These are phyloP conservation scores for Avena eriantha DNA, from an alignment of 176 grass and related monocot species.

Conservation along the genomic window DNA sequence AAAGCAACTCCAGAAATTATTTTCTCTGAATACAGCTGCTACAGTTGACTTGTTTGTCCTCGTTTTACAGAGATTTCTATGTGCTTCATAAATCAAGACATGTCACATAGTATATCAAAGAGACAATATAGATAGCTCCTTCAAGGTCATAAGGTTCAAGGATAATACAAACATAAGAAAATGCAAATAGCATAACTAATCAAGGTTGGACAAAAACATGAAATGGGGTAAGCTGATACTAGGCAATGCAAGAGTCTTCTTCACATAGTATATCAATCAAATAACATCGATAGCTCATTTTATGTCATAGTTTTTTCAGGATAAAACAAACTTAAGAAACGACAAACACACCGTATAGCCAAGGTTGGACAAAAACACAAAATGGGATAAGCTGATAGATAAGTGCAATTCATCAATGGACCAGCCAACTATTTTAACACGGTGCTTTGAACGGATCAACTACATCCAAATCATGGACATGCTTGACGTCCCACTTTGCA, in stretches of 20 bases:
- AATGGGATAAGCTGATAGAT: neutral
- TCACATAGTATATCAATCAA: neutral
- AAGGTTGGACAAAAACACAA: neutral
- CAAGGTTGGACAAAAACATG: neutral
- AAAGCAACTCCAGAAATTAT: too few species aligned
- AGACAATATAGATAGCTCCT: neutral
- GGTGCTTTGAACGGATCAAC: neutral
- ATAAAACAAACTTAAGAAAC: neutral
- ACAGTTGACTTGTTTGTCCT: neutral
- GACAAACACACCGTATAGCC: neutral
- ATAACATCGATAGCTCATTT: neutral
- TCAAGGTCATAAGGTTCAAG: neutral
- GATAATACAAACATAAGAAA: neutral
- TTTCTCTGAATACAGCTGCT: too few species aligned
- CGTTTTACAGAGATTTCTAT: neutral
- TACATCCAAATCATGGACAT: neutral
- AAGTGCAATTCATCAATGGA: neutral
- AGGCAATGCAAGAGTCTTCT: neutral
- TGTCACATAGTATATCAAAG: neutral
- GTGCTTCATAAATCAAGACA: neutral
- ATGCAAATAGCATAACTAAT: neutral
- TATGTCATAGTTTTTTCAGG: neutral
- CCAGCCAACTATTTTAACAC: neutral
- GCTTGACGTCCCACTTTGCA: neutral
- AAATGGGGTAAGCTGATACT: neutral